Evolutionary conservation across 257 asterid genomes (phyloP), one percentile per base, ranked within the genome.

Genomic region (Jacaranda mimosifolia): DNA sequence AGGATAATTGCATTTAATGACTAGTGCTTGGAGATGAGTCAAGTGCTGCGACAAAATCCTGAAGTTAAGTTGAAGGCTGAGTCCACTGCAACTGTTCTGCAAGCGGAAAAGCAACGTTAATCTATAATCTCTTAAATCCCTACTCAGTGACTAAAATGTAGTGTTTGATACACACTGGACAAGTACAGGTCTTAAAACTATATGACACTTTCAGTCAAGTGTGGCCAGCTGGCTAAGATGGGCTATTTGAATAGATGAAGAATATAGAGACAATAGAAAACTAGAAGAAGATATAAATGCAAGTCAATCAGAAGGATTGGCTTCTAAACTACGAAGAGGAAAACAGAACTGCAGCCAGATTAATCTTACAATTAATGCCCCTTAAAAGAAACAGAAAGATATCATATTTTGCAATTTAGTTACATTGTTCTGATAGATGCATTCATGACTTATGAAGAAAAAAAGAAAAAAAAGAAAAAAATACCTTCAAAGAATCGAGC

Each of bases 401-500:
- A 60, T n/a, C 19, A 10, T 8, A 4, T 10, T 64, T 35, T 69
- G 75, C 21, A 35, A 63, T 59, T 39, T 39, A 48, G 36, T 52
- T 72, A 13, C 40, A 73, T 19, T 72, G 53, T 55, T 43, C 32
- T 3, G 60, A 45, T 43, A 13, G 73, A 18, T 26, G 78, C 75
- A 63, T 64, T 38, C 17, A 45, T 35, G 51, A 19, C 45, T 36
- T 18, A 3, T 55, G 63, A 0, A 51, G 62, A 15, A 45, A 65
- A 65, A 58, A 9, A 13, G 35, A 3, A 57, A 17, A 26, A 57
- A 10, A 11, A 42, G 26, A 48, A 65, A 49, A 6, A 43, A 55
- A 51, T 72, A 89, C 99, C 97, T 90, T 83, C 42, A 93, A 51
- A 73, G 94, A 85, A 77, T 87, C 81, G n/a, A 86, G 89, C 64